Conservation (phyloP, 2,329 filamentous ascomycete genomes). For the Fusarium annulatum region DNA sequence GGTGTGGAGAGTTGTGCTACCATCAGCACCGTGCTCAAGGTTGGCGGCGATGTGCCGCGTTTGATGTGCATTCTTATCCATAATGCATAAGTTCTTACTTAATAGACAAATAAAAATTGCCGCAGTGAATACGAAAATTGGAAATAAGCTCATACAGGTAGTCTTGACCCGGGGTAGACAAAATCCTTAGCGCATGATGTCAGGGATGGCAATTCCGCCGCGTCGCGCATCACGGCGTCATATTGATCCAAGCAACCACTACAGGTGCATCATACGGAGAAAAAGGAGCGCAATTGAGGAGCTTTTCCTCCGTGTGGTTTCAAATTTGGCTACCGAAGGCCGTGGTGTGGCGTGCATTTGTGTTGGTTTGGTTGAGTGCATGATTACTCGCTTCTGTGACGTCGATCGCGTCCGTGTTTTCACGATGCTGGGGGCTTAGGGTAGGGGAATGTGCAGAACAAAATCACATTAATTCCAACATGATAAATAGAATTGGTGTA, state of each 20-base stretch:
- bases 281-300: neutral
- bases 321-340: rapidly evolving
- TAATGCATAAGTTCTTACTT: rapidly evolving
- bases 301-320: neutral
- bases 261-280: rapidly evolving
- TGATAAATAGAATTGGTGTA: neutral
- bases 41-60: slow-evolving; percentile 5
- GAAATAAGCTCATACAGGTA: neutral
- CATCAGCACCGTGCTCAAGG: neutral
- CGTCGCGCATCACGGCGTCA: slow-evolving; percentile 5
- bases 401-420: no score
- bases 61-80: neutral
- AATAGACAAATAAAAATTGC: rapidly evolving
- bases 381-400: neutral
- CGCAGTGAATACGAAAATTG: neutral
- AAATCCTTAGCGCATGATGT: slow-evolving; percentile 10
- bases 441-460: neutral
- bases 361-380: neutral
- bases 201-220: neutral
- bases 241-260: neutral
- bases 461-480: rapidly evolving
- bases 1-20: neutral
- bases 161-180: neutral
- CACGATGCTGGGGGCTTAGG: neutral
- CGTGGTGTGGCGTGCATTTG: neutral